These are phyloP conservation scores for Candida gigantensis DNA, from an alignment of 1,139 yeast genomes.

Conservation along the genomic window DNA sequence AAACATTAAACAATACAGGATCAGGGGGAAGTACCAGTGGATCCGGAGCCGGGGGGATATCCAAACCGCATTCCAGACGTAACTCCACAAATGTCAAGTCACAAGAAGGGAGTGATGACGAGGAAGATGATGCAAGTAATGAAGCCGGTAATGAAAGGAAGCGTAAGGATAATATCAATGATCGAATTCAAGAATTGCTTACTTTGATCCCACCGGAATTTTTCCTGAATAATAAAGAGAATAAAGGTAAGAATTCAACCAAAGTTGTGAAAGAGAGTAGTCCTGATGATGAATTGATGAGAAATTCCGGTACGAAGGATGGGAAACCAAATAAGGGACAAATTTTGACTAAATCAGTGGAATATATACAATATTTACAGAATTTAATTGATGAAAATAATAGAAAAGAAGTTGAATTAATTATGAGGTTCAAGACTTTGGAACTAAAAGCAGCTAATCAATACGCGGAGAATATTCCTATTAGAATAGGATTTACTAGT, in stretches of 20 bases:
- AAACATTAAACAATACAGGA: slow-evolving; percentile 25
- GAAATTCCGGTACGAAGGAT: slow-evolving; percentile 71
- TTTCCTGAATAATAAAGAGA: slow-evolving; percentile 27
- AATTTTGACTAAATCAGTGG: slow-evolving; percentile 80
- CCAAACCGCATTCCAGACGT: slow-evolving; percentile 44
- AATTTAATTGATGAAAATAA: slow-evolving; percentile 75
- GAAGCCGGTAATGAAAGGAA: slow-evolving; percentile 63
- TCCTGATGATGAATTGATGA: slow-evolving; percentile 22
- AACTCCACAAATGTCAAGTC: slow-evolving; percentile 35
- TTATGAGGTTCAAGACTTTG: slow-evolving; percentile 58
- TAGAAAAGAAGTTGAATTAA: slow-evolving; percentile 74
- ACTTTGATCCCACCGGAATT: slow-evolving; percentile 66
- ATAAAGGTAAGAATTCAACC: slow-evolving; percentile 4
- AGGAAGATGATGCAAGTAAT: slow-evolving; percentile 34
- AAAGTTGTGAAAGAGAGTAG: slow-evolving; percentile 9
- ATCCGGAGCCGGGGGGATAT: slow-evolving; percentile 30
- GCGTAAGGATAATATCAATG: slow-evolving; percentile 86
- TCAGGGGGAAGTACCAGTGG: slow-evolving; percentile 2
- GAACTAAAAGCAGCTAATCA: slow-evolving; percentile 35
- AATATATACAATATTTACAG: slow-evolving; percentile 75
- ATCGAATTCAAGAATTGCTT: slow-evolving; percentile 80
- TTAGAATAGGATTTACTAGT: slow-evolving; percentile 59
- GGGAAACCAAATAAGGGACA: slow-evolving; percentile 95
- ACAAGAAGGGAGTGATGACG: slow-evolving; percentile 31
- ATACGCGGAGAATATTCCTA: slow-evolving; percentile 29